Base-by-base conservation (phyloP, 2,329 filamentous ascomycete species). In the Ophiostoma pallidulum region DNA sequence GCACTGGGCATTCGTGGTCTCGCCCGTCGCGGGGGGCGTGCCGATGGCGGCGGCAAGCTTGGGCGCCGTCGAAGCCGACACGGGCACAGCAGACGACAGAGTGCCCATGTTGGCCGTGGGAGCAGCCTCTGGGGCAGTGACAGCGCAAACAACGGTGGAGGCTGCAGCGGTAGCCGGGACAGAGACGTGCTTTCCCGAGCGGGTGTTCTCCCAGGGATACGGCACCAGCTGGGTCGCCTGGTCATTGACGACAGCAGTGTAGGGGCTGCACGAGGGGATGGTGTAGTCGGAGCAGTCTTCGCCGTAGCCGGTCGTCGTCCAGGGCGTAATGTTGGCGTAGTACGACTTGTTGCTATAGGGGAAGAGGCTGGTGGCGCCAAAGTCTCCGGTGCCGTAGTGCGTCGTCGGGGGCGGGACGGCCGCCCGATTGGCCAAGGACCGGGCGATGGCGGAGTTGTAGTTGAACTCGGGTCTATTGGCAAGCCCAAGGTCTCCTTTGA, bases 251-350 rank as follows among this genome's bases (percentile, higher is more conserved):
- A 24, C 32, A 8, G 36, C 32, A 12, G n/a, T n/a, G n/a, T 49
- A 49, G 24, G 42, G 33, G 9, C 42, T 40, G 33, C 41, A 49
- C 8, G 37, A 8, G 4, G 47, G 31, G 4, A 44, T 40, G 4
- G 37, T 19, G 20, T 50, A 50, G 28, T 47, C 43, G 14, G 32
- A 26, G n/a, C 43, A 47, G 28, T 46, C 43, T 24, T 39, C 43
- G 2, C 20, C 44, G 20, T 50, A 50, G 8, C 43, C 39, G 0
- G 43, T 18, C 5, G 43, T 18, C 5, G 33, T 38, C 43, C 43
- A 50, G 2, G 48, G 33, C 14, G 33, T 9, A 24, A 41, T 42
- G 32, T 26, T 38, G 31, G 44, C 36, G n/a, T 41, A 24, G n/a
- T 38, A 46, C 6, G 42, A 36, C 18, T 49, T 49, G 38, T 45